Percentiles rank a stretch among this genome's conserved stretches.
Conservation (phyloP, 495 filamentous ascomycete species). For the Glarea lozoyensis region DNA sequence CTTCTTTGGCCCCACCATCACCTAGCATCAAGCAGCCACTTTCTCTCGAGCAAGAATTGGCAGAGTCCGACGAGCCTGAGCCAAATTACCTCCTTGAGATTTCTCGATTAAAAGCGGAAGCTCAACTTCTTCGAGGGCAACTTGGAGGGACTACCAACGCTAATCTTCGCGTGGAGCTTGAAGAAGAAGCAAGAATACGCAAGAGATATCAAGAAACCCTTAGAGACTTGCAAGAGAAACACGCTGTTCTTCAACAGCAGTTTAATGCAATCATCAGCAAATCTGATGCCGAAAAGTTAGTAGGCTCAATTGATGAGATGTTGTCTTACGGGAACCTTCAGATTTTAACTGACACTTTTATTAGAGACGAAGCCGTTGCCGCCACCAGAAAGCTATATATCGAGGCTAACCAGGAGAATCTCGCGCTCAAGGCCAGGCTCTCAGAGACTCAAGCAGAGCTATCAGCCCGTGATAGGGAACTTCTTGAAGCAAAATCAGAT, state of each 20-base stretch:
- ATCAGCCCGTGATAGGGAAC: slow-evolving; percentile 35
- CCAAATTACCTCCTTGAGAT: slow-evolving; percentile 30
- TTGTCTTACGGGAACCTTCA: slow-evolving; percentile 23
- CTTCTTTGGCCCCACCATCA: slow-evolving; percentile 13
- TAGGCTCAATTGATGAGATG: slow-evolving; percentile 18
- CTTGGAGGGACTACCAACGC: slow-evolving; percentile 39
- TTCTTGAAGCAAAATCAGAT: slow-evolving; percentile 31
- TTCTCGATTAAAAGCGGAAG: slow-evolving; percentile 44
- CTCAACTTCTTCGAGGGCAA: slow-evolving; percentile 38
- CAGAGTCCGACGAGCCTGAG: slow-evolving; percentile 17
- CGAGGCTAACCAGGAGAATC: slow-evolving; percentile 24
- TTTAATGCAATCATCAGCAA: slow-evolving; percentile 37
- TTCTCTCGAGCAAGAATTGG: slow-evolving; percentile 32
- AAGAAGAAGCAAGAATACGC: slow-evolving; percentile 27
- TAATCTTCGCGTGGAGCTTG: slow-evolving; percentile 38
- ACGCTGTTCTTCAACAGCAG: slow-evolving; percentile 41
- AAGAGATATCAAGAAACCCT: slow-evolving; percentile 34
- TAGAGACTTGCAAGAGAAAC: slow-evolving; percentile 39
- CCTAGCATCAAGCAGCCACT: slow-evolving; percentile 14
- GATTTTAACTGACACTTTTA: slow-evolving; percentile 30
- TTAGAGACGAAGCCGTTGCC: slow-evolving; percentile 29
- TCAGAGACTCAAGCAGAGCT: slow-evolving; percentile 35
- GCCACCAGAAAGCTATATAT: slow-evolving; percentile 28
- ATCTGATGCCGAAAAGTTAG: slow-evolving; percentile 40
- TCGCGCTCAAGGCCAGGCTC: slow-evolving; percentile 22